Evolutionary conservation across 2,329 filamentous ascomycete species (phyloP).

Genomic region (Ophiognomonia clavigignenti-juglandacearum): DNA sequence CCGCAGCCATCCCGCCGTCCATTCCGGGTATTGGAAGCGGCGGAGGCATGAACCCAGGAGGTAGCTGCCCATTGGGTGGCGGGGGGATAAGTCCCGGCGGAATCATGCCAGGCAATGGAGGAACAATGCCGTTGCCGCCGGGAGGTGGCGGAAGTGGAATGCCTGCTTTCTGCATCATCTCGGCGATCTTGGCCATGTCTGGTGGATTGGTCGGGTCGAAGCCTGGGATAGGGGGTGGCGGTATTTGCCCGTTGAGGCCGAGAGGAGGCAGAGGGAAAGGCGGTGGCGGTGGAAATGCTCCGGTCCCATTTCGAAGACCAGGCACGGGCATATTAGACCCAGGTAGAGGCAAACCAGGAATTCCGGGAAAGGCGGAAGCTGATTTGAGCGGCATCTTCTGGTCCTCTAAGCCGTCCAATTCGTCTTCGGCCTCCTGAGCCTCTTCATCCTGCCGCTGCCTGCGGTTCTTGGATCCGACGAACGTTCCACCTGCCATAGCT

Average conservation of each 20-base stretch:
- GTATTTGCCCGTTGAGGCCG: constrained; percentile 31
- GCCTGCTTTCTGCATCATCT: constrained; percentile 62
- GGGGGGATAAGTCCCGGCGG: constrained; percentile 45
- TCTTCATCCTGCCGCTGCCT: constrained; percentile 85
- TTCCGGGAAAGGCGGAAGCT: constrained; percentile 45
- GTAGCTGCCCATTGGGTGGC: constrained; percentile 28
- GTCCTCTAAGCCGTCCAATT: constrained; percentile 86
- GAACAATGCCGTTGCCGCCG: constrained; percentile 23
- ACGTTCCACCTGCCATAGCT: constrained; percentile 92
- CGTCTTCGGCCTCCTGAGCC: constrained; percentile 88
- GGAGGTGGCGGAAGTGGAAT: constrained; percentile 53
- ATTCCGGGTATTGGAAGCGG: constrained; percentile 27
- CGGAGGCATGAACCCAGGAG: constrained; percentile 36
- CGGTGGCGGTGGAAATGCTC: constrained; percentile 29
- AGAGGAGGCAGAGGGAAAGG: constrained; percentile 48
- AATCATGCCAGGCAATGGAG: constrained; percentile 41
- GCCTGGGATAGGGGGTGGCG: constrained; percentile 36
- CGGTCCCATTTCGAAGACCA: constrained; percentile 46
- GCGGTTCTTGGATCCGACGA: constrained; percentile 73
- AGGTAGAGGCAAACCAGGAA: constrained; percentile 51
- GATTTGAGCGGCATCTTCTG: constrained; percentile 71
- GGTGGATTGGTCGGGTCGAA: constrained; percentile 56
- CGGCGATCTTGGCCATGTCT: constrained; percentile 56
- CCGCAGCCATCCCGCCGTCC: constrained; percentile 18
- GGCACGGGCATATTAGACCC: constrained; percentile 30